Base-by-base conservation (phyloP, 306 rosid species). In the Luffa aegyptiaca region DNA sequence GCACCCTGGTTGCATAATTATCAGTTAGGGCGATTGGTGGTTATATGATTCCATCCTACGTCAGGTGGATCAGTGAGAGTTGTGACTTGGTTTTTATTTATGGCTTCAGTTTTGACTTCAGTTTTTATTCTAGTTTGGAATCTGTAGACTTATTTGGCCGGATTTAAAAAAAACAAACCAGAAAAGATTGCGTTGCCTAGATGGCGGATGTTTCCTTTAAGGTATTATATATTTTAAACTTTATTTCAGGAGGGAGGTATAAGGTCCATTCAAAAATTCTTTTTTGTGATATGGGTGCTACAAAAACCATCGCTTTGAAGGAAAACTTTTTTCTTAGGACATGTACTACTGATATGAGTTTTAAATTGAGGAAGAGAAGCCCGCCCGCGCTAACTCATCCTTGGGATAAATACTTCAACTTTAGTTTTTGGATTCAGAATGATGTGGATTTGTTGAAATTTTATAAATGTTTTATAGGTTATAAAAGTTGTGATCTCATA, bases 1-100 rank as follows among this genome's bases (percentile, higher is more conserved):
- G 79, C 79, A 75, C 79, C 62, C 46, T 75, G 79, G 79, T 75
- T 53, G 79, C 79, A 7, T 75, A 53, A 37, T 44, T 53, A 53
- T 53, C 33, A 36, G 6, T 52, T 51, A 1, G 64, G 10, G 79
- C 37, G 49, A 18, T 53, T 55, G 79, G 49, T 35, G 64, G 26
- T 44, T 31, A 33, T 33, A 48, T 10, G 77, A 73, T n/a, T 42
- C n/a, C 75, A 20, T 69, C 5, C 8, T 33, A 69, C 36, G 31
- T 49, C 11, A 3, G 59, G 59, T 26, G 12, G 44, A 70, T 45
- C 37, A 49, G 20, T 49, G 59, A 73, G 44, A 33, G 31, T 33
- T 52, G 42, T 14, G 44, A 49, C 59, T 48, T 72, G 42, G 45
- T 75, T 31, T 74, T 36, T 18, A 13, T 53, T 75, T 55, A 46